Evolutionary conservation across 2,329 filamentous ascomycete genomes (phyloP), one percentile per base, ranked within the genome.

Genomic region (Botrytis paeoniae): DNA sequence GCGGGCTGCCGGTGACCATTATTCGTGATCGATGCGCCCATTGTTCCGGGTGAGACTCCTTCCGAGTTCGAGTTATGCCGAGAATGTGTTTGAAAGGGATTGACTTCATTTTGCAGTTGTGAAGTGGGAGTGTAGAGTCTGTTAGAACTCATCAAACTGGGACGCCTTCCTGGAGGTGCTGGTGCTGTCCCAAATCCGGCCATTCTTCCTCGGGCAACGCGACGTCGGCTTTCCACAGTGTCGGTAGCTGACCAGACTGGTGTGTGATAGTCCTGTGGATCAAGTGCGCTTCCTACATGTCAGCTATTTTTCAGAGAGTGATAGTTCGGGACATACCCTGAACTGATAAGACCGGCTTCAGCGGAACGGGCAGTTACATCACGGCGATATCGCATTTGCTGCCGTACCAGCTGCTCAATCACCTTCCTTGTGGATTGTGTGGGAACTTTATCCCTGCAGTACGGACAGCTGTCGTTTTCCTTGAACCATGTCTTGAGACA

Each of bases 401-500:
- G 32, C n/a, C 32, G 41, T 29, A 69, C 22, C 9, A 63, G 1
- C 18, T 57, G 45, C 73, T 77, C n/a, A 74, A 71, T 12, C 25
- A 48, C 22, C 25, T 48, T 59, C 29, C 41, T 43, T 32, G 75
- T 72, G 63, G 75, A 69, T 69, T 89, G 86, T 2, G 87, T 86
- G 4, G 85, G 87, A 37, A 91, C 82, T 77, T 89, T 89, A 75
- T 89, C 85, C 39, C 89, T 86, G 79, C 89, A 91, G 77, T 91
- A 91, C 0, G 89, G 89, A 76, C 89, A 91, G 71, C 84, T 89
- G 76, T 89, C 86, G 2, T 87, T 87, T 63, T 90, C 87, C 70
- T 88, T 84, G 60, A 91, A 85, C 89, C 89, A 91, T 76, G 88
- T 90, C 79, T 87, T 89, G 75, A 91, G 89, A 79, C 89, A 91